Conservation (phyloP, 176 grass and related monocot genomes). For the Eremochloa ophiuroides region DNA sequence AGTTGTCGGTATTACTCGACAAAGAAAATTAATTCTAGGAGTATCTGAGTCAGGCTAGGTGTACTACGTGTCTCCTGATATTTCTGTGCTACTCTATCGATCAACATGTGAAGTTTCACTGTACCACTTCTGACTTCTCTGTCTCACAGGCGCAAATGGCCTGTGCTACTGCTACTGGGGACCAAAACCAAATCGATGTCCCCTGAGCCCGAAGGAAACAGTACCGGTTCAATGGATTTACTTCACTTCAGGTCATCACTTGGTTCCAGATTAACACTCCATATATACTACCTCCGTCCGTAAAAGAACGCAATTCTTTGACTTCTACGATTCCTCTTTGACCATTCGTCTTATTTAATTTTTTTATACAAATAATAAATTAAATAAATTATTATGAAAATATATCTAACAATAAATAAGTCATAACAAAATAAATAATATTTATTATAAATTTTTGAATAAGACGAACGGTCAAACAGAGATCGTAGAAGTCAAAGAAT, state of each 20-base stretch:
- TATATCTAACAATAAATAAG: no score
- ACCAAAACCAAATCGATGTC: background rate
- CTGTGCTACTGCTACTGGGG: background rate
- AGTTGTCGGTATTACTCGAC: background rate
- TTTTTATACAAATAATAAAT: no score
- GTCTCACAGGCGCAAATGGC: background rate
- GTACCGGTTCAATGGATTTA: background rate
- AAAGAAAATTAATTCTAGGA: background rate
- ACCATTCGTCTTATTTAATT: no score
- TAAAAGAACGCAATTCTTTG: no score
- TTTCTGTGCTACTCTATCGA: background rate
- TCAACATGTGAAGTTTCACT: constrained; percentile 14
- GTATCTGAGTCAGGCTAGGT: background rate
- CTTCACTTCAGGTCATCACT: background rate
- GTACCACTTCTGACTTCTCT: background rate
- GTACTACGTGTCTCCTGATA: background rate
- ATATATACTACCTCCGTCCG: no score
- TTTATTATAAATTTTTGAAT: no score
- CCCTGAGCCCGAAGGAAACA: background rate
- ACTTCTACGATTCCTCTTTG: no score
- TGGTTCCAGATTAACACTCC: background rate
- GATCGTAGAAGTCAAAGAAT: no score
- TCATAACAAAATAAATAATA: no score
- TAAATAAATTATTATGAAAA: no score
- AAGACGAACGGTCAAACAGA: no score